These are phyloP conservation scores for Diospyros kaki DNA, from an alignment of 148 eudicot species.

Conservation along the genomic window DNA sequence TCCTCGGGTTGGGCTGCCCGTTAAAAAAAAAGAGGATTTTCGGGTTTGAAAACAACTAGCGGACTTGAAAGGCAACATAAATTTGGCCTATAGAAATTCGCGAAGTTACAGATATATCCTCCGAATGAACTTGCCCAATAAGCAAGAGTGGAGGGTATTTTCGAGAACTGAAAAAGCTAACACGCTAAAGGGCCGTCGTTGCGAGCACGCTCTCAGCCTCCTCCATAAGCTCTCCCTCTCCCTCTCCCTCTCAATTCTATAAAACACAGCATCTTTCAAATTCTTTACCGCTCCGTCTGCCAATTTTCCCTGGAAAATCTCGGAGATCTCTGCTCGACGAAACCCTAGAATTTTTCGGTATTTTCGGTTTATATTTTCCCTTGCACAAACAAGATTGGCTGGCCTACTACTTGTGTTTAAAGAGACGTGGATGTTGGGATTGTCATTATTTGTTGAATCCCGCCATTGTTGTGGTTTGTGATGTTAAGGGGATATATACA, in stretches of 20 bases:
- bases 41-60: no score
- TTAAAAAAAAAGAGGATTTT: no score
- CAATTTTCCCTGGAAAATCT: background rate
- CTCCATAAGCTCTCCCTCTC: constrained; percentile 1
- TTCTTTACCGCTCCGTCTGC: background rate
- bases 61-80: no score
- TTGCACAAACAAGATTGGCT: no score
- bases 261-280: constrained; percentile 12
- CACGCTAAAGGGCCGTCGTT: background rate
- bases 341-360: constrained; percentile 5
- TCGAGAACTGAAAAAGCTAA: background rate
- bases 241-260: background rate
- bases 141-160: background rate
- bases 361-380: no score
- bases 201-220: background rate
- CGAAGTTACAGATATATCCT: background rate
- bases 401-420: no score
- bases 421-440: no score
- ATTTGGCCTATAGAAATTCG: no score
- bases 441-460: no score
- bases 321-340: background rate
- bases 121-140: background rate
- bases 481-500: no score
- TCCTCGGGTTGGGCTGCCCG: no score
- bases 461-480: no score